Conservation (phyloP, 257 asterid species). For the Nyctanthes arbortristis region DNA sequence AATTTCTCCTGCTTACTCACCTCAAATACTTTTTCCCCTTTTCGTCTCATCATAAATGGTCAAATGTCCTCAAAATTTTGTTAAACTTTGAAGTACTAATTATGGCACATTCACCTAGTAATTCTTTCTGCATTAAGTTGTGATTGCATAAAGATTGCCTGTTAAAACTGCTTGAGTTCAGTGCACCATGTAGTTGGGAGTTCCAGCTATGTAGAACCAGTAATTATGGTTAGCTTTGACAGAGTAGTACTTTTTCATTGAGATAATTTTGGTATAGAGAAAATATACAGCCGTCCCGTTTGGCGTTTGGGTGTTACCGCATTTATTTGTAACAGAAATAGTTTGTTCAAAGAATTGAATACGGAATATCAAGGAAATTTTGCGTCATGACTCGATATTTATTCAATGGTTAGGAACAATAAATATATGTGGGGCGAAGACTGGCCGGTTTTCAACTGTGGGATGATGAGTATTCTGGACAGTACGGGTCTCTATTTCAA, state of each 20-base stretch:
- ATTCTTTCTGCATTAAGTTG: background rate
- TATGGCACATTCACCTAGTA: background rate
- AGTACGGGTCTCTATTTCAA: constrained; percentile 9
- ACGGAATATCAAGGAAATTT: constrained; percentile 3
- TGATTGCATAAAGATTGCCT: too few relatives aligned
- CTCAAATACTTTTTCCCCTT: background rate
- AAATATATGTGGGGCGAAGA: background rate
- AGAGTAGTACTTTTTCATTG: too few relatives aligned
- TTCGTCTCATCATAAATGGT: background rate
- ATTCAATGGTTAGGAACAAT: background rate
- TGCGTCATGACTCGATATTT: background rate
- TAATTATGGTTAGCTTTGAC: background rate
- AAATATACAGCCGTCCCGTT: too few relatives aligned
- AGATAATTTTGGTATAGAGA: background rate
- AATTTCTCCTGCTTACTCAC: background rate
- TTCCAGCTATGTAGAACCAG: background rate
- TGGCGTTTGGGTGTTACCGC: too few relatives aligned
- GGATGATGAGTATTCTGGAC: background rate
- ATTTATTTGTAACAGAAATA: too few relatives aligned
- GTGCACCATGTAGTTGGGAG: background rate
- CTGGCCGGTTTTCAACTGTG: background rate
- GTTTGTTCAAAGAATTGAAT: constrained; percentile 12
- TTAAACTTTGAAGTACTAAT: background rate
- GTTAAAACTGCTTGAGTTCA: too few relatives aligned
- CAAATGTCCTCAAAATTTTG: background rate